Base-by-base conservation (phyloP, 2,329 filamentous ascomycete species). In the Fusarium sp. region DNA sequence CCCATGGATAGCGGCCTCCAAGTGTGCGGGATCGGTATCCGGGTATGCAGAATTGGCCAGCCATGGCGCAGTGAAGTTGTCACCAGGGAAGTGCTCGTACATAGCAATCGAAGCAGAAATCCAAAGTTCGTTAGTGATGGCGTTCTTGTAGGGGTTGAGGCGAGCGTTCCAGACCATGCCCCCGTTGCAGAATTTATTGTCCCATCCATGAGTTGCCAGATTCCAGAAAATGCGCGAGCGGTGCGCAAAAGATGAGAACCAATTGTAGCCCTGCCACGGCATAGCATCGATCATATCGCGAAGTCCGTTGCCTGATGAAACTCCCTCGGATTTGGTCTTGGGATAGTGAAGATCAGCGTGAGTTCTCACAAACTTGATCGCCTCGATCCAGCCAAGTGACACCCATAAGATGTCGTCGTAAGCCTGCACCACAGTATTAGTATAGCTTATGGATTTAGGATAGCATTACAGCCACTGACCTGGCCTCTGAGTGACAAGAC, bases 321-420 rank as follows among this genome's bases (percentile, higher is more conserved):
- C 30, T 2, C 54, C 56, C 3, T 54, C 30, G 3, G 61, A 41
- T 11, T 61, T 57, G 37, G 47, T 37, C 14, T 44, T 64, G 11
- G 78, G 77, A 72, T 90, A 92, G 76, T 92, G 89, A 19, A 88
- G 76, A 3, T 82, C 79, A 4, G 87, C 88, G 75, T 96, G 93
- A n/a, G 85, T 80, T 32, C 88, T 81, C 51, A 95, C 87, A 75
- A 97, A 94, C 69, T 91, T 89, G 66, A 94, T 86, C 48, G 87
- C 88, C 75, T 97, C 93, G 52, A 97, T 82, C 94, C 95, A 97
- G 65, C 91, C 93, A 37, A 98, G 84, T 4, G 96, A 93, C 2
- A 97, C 93, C 95, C 95, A 98, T 4, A 97, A 86, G 81, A 97
- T 97, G 77, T 98, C 95, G 75, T 97, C 95, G 76, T 90, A 97